These are phyloP conservation scores for Narthecium ossifragum DNA, from an alignment of 106 monocot species.

Conservation along the genomic window DNA sequence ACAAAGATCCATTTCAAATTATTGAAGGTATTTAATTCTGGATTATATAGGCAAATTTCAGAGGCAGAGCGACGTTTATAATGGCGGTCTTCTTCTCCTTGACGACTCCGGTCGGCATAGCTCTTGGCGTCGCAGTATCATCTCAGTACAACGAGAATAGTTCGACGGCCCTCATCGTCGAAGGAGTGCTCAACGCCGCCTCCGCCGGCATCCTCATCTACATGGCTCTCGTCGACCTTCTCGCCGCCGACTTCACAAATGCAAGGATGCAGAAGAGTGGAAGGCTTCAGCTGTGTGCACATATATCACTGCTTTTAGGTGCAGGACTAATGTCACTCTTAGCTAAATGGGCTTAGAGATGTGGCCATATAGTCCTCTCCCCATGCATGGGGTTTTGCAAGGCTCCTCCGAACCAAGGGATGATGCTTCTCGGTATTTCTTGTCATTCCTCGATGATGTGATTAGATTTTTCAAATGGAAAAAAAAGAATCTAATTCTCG, in stretches of 20 bases:
- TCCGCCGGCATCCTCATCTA: constrained; percentile 8
- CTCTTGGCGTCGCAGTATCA: constrained; percentile 2
- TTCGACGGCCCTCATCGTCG: constrained; percentile 9
- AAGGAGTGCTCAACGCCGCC: constrained; percentile 5
- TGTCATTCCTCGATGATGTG: too few species aligned
- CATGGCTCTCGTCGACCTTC: constrained; percentile 14
- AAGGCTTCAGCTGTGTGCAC: constrained; percentile 3
- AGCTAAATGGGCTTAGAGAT: constrained; percentile 13
- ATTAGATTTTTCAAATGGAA: too few species aligned
- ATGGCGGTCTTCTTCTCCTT: constrained; percentile 12
- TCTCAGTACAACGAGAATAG: constrained; percentile 3
- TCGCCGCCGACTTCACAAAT: constrained; percentile 9
- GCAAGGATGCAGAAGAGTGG: constrained; percentile 7
- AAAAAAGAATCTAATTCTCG: too few species aligned
- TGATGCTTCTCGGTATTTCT: too few species aligned
- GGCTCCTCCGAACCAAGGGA: too few species aligned
- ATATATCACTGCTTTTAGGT: constrained; percentile 6
- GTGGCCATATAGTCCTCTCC: too few species aligned
- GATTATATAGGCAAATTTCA: constrained; percentile 14
- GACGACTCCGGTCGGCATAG: constrained; percentile 4
- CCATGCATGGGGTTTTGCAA: too few species aligned
- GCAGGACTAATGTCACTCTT: constrained; percentile 5
- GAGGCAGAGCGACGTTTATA: background rate
- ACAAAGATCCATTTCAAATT: too few species aligned
- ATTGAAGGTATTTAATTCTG: too few species aligned